A percentile compares a stretch with the other conserved stretches of the same genome.
Conservation (phyloP, 1,139 yeast species). For the Cylindricascospora bacillispora region DNA sequence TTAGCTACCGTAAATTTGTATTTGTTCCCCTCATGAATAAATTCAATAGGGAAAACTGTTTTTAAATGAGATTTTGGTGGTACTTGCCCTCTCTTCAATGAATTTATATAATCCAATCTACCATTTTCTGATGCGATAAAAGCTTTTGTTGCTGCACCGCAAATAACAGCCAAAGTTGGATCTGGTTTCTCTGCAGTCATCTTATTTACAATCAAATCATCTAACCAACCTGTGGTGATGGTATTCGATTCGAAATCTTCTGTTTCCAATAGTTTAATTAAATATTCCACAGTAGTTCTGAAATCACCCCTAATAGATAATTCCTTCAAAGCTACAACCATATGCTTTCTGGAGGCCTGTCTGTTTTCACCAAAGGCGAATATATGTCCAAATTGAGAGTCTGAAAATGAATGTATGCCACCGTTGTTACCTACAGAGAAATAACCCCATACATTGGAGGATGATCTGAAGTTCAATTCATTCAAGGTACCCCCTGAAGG, state of each 20-base stretch:
- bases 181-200: constrained; percentile 97
- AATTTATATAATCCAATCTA: constrained; percentile 50
- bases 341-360: constrained; percentile 93
- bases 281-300: constrained; percentile 92
- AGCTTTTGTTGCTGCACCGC: constrained; percentile 97
- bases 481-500: constrained; percentile 96
- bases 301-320: constrained; percentile 95
- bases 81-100: constrained; percentile 90
- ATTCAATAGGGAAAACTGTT: constrained; percentile 85
- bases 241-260: constrained; percentile 94
- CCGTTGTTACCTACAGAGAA: constrained; percentile 95
- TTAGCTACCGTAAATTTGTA: constrained; percentile 93
- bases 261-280: constrained; percentile 87
- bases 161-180: constrained; percentile 73
- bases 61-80: constrained; percentile 68
- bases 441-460: constrained; percentile 98
- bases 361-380: constrained; percentile 98
- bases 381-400: constrained; percentile 96
- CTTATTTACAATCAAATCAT: constrained; percentile 83
- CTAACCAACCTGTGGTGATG: constrained; percentile 97
- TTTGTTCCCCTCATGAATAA: constrained; percentile 86
- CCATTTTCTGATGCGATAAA: constrained; percentile 68
- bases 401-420: constrained; percentile 93
- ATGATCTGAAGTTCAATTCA: constrained; percentile 90
- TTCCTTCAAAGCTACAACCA: constrained; percentile 97